Conservation (phyloP, 495 filamentous ascomycete genomes). For the Friedmanniomyces endolithicus region DNA sequence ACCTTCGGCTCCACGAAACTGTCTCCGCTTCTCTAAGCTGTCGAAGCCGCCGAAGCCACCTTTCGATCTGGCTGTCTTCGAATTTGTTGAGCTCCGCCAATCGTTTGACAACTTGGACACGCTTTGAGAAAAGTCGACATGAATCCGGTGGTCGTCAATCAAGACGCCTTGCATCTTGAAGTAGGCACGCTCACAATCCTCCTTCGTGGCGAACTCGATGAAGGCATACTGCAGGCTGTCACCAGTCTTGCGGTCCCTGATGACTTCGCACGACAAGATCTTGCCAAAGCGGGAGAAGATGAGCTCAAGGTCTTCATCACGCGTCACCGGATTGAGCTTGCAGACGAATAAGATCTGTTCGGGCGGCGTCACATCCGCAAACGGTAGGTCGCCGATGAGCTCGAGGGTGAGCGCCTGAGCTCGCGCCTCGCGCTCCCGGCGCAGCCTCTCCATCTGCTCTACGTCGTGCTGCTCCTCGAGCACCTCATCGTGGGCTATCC, state of each 20-base stretch:
- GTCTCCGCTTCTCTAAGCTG: constrained; percentile 73
- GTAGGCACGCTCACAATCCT: constrained; percentile 88
- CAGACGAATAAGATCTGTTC: constrained; percentile 97
- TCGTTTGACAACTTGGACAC: constrained; percentile 79
- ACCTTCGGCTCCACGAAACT: constrained; percentile 69
- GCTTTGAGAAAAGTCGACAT: constrained; percentile 97
- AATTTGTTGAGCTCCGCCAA: constrained; percentile 80
- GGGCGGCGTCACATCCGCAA: constrained; percentile 93
- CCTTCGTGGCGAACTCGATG: constrained; percentile 88
- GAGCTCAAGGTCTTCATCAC: constrained; percentile 84
- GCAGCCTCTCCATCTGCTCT: constrained; percentile 61
- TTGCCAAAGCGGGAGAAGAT: constrained; percentile 96
- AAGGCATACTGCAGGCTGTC: constrained; percentile 97
- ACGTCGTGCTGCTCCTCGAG: constrained; percentile 66
- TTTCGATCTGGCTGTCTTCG: constrained; percentile 52
- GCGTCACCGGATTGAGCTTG: constrained; percentile 94
- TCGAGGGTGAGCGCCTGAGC: constrained; percentile 91
- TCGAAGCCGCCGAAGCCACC: constrained; percentile 88
- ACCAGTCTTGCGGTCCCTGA: constrained; percentile 83
- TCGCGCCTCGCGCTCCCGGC: constrained; percentile 81
- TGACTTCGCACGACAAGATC: constrained; percentile 92
- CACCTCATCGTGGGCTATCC: constrained; percentile 81
- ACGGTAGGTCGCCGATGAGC: constrained; percentile 95
- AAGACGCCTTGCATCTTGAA: constrained; percentile 96
- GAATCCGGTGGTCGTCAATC: constrained; percentile 94